phyloP scores from a whole-genome alignment of 2,329 filamentous ascomycete species.

The Pseudomassariella vexata region DNA sequence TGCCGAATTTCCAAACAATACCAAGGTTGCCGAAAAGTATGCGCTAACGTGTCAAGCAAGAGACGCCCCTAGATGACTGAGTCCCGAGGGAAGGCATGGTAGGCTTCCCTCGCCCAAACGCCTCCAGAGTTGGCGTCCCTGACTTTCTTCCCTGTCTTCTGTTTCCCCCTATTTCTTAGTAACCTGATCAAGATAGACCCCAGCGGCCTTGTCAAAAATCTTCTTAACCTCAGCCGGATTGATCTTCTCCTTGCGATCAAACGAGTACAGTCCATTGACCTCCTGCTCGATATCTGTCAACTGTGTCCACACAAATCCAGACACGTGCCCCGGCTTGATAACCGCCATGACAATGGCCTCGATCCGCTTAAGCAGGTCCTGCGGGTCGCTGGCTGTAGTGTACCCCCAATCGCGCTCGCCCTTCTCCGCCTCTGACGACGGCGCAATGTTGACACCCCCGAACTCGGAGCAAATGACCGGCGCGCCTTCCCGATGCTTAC shows the following conservation, averaged over 20 bases:
- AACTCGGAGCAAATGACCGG: constrained; percentile 64
- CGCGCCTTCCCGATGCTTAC: constrained; percentile 44
- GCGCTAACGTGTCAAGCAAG: no score
- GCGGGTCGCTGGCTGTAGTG: constrained; percentile 55
- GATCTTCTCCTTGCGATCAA: constrained; percentile 55
- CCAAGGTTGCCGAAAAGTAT: no score
- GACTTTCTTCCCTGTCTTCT: no score
- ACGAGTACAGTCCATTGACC: constrained; percentile 61
- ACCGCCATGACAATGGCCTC: constrained; percentile 54
- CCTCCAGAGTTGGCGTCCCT: no score
- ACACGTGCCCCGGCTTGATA: constrained; percentile 49
- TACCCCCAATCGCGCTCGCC: constrained; percentile 59
- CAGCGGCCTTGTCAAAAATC: constrained; percentile 48
- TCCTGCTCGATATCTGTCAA: constrained; percentile 62
- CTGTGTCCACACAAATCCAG: constrained; percentile 63
- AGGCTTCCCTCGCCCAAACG: no score
- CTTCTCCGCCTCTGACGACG: constrained; percentile 29
- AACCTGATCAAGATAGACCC: constrained; percentile 35
- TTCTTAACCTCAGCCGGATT: constrained; percentile 49
- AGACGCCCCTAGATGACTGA: no score
- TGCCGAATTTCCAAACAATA: no score
- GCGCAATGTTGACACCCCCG: constrained; percentile 61
- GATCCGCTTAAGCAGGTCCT: constrained; percentile 53
- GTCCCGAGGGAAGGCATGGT: no score
- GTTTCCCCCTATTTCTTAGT: constrained; percentile 10